Base-by-base conservation (phyloP, 2,329 filamentous ascomycete genomes). In the Monosporascus sp. region DNA sequence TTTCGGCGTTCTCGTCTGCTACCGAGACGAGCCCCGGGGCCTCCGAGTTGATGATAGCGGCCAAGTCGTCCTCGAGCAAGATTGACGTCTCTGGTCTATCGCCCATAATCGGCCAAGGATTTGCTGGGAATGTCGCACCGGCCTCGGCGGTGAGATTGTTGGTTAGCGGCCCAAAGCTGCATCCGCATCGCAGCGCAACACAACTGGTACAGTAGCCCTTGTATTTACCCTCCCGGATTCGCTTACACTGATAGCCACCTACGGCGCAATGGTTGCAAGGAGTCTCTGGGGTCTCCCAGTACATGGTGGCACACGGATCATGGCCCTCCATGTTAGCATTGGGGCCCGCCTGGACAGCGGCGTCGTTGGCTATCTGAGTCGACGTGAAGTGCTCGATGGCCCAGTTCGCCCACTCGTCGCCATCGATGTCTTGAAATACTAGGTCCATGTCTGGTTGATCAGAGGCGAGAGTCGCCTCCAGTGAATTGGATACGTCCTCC, bases 161-260 rank as follows among this genome's bases (percentile, higher is more conserved):
- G 27, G 66, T 60, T 6, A 58, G 57, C 26, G 70, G 65, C 5
- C 74, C 79, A 56, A 85, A 79, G 68, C 81, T 86, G 68, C 82
- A 86, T 38, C 77, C 74, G 59, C 77, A 72, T n/a, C 75, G 73
- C 37, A 85, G 70, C 16, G 82, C 82, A 46, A 85, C 80, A 60
- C 83, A 86, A 60, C 77, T 82, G 31, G 82, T 85, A 62, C 82
- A 86, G 58, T 80, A 84, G 55, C 80, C 80, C 67, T 76, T 80
- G 64, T 80, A 78, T 61, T 74, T 72, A 77, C 81, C 82, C 67
- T 85, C 82, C 37, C 75, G 68, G 54, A 85, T 81, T 37, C 73
- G 74, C 68, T 85, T 86, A 75, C 82, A 86, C 43, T 81, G 74
- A 62, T 80, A 84, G 37, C 77, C 75, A 46, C 77, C 77, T 5